These are phyloP conservation scores for Aethionema arabicum DNA, from an alignment of 345 rosid genomes.

Conservation along the genomic window DNA sequence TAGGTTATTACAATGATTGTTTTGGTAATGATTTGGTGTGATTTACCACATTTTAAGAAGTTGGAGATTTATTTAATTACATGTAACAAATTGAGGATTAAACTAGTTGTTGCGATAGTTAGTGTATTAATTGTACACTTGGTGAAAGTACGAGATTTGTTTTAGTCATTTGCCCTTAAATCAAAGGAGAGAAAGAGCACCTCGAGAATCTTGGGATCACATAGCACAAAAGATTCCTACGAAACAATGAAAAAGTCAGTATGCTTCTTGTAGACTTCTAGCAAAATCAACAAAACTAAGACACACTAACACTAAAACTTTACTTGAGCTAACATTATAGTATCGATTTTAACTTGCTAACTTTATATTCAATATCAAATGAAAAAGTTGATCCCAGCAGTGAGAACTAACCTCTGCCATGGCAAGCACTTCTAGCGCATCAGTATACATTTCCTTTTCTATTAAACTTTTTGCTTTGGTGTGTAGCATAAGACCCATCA, in stretches of 20 bases:
- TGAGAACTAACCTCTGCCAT: slow-evolving; percentile 81
- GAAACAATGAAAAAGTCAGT: slow-evolving; percentile 8
- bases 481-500: slow-evolving; percentile 96
- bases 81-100: too few relatives aligned
- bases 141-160: too few relatives aligned
- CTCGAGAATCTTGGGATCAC: slow-evolving; percentile 79
- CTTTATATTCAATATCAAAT: not conserved
- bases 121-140: too few relatives aligned
- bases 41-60: too few relatives aligned
- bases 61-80: too few relatives aligned
- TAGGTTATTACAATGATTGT: too few relatives aligned
- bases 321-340: too few relatives aligned
- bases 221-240: slow-evolving; percentile 89
- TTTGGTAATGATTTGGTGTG: too few relatives aligned
- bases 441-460: slow-evolving; percentile 53
- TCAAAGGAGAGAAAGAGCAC: slow-evolving; percentile 39
- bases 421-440: slow-evolving; percentile 84
- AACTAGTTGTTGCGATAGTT: too few relatives aligned
- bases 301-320: not conserved
- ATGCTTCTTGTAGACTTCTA: not conserved
- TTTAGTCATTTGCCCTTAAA: too few relatives aligned
- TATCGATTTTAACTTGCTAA: too few relatives aligned
- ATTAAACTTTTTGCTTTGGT: slow-evolving; percentile 70
- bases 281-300: not conserved
- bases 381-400: slow-evolving; percentile 2